A percentile compares a stretch with the other conserved stretches of the same genome.
Conservation (phyloP, 352 stramenopile genomes). For the Phytophthora tubulina region DNA sequence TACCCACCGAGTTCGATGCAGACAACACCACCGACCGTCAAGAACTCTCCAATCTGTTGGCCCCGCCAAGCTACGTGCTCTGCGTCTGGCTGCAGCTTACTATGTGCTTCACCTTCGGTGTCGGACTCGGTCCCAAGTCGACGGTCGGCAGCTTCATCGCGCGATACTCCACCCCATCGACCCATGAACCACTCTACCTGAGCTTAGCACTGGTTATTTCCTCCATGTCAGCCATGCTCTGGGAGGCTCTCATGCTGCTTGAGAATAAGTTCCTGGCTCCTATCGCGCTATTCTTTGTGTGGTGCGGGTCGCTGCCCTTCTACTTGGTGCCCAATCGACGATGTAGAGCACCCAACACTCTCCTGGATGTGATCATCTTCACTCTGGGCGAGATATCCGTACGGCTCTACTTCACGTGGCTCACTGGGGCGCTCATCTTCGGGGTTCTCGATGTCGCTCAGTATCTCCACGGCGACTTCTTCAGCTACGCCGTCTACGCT, state of each 20-base stretch:
- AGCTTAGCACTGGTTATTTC: neutral
- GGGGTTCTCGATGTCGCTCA: constrained; percentile 35
- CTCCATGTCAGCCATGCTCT: constrained; percentile 2
- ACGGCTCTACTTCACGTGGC: constrained; percentile 33
- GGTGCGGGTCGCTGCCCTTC: constrained; percentile 11
- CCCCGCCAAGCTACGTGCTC: constrained; percentile 8
- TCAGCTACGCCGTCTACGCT: constrained; percentile 27
- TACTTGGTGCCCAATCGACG: constrained; percentile 18
- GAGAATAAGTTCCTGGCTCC: neutral
- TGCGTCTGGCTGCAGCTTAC: constrained; percentile 6
- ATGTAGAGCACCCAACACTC: constrained; percentile 6
- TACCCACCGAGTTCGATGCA: constrained; percentile 6
- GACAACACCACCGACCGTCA: neutral
- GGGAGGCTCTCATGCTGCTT: neutral
- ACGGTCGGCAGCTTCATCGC: constrained; percentile 38
- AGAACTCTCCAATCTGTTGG: constrained; percentile 22
- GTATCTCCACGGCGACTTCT: constrained; percentile 41
- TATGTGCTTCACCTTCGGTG: constrained; percentile 6
- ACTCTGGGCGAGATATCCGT: constrained; percentile 13
- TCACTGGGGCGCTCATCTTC: constrained; percentile 31
- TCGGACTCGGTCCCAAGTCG: constrained; percentile 7
- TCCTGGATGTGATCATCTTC: constrained; percentile 16
- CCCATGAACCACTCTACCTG: constrained; percentile 12
- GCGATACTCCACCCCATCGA: constrained; percentile 31
- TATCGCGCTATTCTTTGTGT: constrained; percentile 9